Percentiles rank a stretch among this genome's conserved stretches.
Evolutionary conservation across 768 basidiomycete genomes (phyloP).

Genomic region (Lactifluus subvellereus): DNA sequence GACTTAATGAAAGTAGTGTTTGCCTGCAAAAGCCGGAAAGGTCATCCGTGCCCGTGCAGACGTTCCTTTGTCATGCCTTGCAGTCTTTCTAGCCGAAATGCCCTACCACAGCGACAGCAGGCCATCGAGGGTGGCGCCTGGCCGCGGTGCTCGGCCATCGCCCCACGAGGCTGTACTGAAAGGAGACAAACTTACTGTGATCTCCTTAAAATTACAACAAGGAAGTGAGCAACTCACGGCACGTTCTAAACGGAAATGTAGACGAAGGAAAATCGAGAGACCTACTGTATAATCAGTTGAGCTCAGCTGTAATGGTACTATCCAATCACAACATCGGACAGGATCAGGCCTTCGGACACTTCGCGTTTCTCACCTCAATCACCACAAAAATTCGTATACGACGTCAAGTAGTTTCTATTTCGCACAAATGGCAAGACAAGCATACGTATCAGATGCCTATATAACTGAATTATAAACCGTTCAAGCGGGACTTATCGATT

Average conservation of each 20-base stretch:
- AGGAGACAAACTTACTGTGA: neutral
- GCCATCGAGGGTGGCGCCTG: neutral
- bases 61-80: neutral
- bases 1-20: conserved; percentile 6
- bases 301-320: no score
- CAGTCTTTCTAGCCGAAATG: conserved; percentile 14
- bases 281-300: no score
- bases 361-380: no score
- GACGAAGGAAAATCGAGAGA: conserved; percentile 4
- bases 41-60: conserved; percentile 9
- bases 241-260: conserved; percentile 1
- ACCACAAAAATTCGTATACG: no score
- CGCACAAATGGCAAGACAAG: no score
- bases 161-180: conserved; percentile 15
- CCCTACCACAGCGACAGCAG: neutral
- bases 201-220: neutral
- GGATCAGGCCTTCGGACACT: no score
- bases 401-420: no score
- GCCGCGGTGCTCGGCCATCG: neutral
- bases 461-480: no score
- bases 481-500: no score
- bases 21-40: neutral
- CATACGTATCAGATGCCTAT: no score
- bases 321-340: no score
- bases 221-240: neutral